Evolutionary conservation across 192 early-diverging fungal species (phyloP), one percentile per base, ranked within the genome.

Genomic region (Gonapodya sp.): DNA sequence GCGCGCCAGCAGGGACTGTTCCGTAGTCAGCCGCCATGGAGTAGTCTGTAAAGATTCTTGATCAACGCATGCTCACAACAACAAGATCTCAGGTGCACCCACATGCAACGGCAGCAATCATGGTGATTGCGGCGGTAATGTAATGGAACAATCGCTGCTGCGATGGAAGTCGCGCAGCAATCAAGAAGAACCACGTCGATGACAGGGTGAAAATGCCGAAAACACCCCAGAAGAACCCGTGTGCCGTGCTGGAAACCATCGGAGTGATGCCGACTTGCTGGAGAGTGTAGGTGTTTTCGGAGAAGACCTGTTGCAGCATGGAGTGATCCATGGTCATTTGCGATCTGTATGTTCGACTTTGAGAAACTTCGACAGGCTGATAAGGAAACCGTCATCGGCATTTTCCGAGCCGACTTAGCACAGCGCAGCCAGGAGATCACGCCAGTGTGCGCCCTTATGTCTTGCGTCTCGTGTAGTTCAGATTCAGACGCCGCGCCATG

Each of bases 1-100:
- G 75, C 34, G 30, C 8, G 75, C 34, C 75, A 34, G 34, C 75
- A 16, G 18, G 18, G 31, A 77, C 75, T 18, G 34, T 34, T 18
- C 75, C 75, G 75, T 32, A 77, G 75, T 77, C 75, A 77, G 30
- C 75, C 8, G 75, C 75, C 75, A 77, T 77, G 30, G 75, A 16
- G 75, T 77, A 77, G 31, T 77, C 75, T 77, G 75, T 14, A 77
- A 34, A 31, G 75, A 34, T 34, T 64, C 46, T 77, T 32, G 75
- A 77, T 34, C 8, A 77, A 16, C 34, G 75, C 16, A 33, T 77
- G 2, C 30, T 31, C 8, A 77, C 30, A 77, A 77, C 75, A 33
- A 14, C 75, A 18, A 77, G 31, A 8, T 64, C 46, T 24, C 8
- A 2, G 75, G 75, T 8, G 30, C 2, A 77, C 75, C 34, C 75